Percentiles rank a stretch among this genome's conserved stretches.
Conservation (phyloP, 306 rosid genomes). For the Aeschynomene evenia region DNA sequence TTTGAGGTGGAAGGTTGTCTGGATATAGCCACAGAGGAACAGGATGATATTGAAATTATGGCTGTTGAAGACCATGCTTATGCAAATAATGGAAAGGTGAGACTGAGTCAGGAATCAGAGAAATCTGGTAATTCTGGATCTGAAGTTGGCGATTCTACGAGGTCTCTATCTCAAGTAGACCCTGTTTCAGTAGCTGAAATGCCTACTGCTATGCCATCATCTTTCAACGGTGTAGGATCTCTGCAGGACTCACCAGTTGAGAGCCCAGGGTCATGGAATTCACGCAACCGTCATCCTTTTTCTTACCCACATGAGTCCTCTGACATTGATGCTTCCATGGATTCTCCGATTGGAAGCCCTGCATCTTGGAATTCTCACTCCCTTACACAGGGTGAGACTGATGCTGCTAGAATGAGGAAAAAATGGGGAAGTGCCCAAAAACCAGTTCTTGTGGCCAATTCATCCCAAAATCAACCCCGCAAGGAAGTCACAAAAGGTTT, state of each 20-base stretch:
- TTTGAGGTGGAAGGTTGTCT: constrained; percentile 65
- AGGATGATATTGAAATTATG: constrained; percentile 56
- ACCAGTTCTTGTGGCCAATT: constrained; percentile 69
- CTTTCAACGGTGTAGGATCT: constrained; percentile 60
- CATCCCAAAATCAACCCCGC: constrained; percentile 82
- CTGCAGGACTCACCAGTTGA: constrained; percentile 84
- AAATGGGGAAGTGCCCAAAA: constrained; percentile 99
- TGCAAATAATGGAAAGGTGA: constrained; percentile 59
- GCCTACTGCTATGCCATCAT: constrained; percentile 53
- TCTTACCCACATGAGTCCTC: constrained; percentile 80
- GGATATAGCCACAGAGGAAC: constrained; percentile 57
- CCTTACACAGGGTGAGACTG: constrained; percentile 72
- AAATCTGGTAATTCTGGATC: constrained; percentile 72
- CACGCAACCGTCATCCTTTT: constrained; percentile 68
- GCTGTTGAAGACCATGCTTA: constrained; percentile 47
- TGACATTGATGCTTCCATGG: constrained; percentile 83
- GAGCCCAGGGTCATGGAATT: constrained; percentile 94
- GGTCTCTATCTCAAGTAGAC: constrained; percentile 73
- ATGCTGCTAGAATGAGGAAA: constrained; percentile 95
- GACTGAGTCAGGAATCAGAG: constrained; percentile 68
- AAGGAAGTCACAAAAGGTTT: constrained; percentile 94
- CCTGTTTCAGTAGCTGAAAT: constrained; percentile 64
- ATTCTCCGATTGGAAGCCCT: constrained; percentile 97
- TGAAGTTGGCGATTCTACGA: constrained; percentile 66
- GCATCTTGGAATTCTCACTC: constrained; percentile 90